Evolutionary conservation across 768 basidiomycete species (phyloP), one percentile per base, ranked within the genome.

Genomic region (Boletales sp.): DNA sequence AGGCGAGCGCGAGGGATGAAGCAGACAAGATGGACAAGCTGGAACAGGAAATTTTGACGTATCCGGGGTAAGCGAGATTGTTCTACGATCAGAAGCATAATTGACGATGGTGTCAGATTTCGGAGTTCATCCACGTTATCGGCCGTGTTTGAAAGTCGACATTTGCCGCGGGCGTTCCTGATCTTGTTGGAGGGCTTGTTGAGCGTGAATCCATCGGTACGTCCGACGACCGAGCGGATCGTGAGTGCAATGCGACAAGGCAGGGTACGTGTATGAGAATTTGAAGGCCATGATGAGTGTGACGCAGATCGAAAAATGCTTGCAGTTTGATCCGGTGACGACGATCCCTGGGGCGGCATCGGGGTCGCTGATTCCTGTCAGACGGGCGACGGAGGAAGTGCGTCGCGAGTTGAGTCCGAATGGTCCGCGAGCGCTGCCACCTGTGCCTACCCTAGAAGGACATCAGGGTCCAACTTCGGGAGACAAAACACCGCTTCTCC

Each of bases 161-260:
- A 84, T 37, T 69, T 95, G 0, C 87, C 91, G 3, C 72, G 81
- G 5, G 75, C 85, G 6, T 84, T 84, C 53, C 71, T 94, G 5
- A 73, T 88, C 2, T 67, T 94, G 13, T 71, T 95, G 25, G 87
- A 91, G 53, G 77, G 78, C 49, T 72, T 95, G 38, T 67, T 94
- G 51, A 78, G 83, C 53, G 74, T 84, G 32, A 67, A 66, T 3
- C 84, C 92, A 0, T 63, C 70, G 4, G 66, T 65, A n/a, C 75
- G 93, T 45, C 88, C 89, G 8, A 79, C 82, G 0, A 83, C 83
- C 41, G 88, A 91, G 54, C 77, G 84, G 44, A 84, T 94, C 13
- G 65, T 75, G n/a, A 66, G 63, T 25, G 90, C 85, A 2, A 75
- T 94, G 48, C 74, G 78, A 32, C 82, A 87, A 34, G 83, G 90